A percentile compares a stretch with the other conserved stretches of the same genome.
phyloP scores from a whole-genome alignment of 192 early-diverging fungal species.

The Martensiomyces pterosporus region DNA sequence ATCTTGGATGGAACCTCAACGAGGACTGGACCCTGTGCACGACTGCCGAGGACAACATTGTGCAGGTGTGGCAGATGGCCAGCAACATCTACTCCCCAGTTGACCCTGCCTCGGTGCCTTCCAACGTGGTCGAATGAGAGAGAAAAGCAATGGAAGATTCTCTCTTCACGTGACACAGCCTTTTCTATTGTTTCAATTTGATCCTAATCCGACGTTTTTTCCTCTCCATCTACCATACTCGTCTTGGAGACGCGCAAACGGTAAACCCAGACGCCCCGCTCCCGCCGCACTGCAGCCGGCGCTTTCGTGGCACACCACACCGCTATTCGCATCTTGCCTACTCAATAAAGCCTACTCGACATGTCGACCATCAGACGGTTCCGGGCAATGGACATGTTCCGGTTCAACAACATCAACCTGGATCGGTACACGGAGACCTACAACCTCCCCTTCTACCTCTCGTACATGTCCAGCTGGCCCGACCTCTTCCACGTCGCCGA shows the following conservation, averaged over 20 bases:
- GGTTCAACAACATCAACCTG: constrained; percentile 93
- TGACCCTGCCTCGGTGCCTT: constrained; percentile 30
- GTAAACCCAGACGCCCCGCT: too few species aligned
- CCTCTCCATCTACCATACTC: too few species aligned
- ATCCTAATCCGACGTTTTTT: constrained; percentile 1
- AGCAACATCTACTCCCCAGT: constrained; percentile 52
- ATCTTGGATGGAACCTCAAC: constrained; percentile 93
- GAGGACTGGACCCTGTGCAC: constrained; percentile 92
- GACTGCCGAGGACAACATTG: constrained; percentile 95
- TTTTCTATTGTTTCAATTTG: constrained; percentile 1
- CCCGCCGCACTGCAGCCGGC: too few species aligned
- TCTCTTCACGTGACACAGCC: background rate
- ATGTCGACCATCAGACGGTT: constrained; percentile 57
- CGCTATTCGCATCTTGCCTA: too few species aligned
- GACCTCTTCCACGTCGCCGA: constrained; percentile 86
- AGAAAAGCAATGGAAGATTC: background rate
- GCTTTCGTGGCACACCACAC: too few species aligned
- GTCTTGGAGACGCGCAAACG: too few species aligned
- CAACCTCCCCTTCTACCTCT: constrained; percentile 89
- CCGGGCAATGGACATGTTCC: constrained; percentile 88
- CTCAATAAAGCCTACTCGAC: too few species aligned
- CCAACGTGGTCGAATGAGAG: constrained; percentile 28
- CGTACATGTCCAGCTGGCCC: constrained; percentile 91
- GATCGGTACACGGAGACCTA: constrained; percentile 96
- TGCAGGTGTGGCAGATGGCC: constrained; percentile 99